Conservation (phyloP, 2,329 filamentous ascomycete genomes). For the Calonectria leucothoes region DNA sequence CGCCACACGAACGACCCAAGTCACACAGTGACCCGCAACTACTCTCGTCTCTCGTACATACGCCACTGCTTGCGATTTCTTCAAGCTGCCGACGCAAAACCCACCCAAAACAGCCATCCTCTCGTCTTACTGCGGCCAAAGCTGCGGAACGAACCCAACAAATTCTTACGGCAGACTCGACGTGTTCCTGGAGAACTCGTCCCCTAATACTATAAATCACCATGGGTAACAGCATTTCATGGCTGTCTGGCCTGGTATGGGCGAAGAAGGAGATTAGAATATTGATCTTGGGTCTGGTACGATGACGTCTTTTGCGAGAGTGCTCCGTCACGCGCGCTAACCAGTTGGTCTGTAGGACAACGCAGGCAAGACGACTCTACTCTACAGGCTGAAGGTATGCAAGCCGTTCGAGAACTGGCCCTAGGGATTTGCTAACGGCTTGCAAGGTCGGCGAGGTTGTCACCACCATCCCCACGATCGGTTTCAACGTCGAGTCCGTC, state of each 20-base stretch:
- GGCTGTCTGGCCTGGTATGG: conserved; percentile 81
- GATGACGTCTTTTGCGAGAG: conserved; percentile 32
- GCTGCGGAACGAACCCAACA: conserved; percentile 11
- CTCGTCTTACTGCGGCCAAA: conserved; percentile 1
- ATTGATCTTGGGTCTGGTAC: conserved; percentile 91
- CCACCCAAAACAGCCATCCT: conserved; percentile 10
- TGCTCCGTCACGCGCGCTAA: conserved; percentile 33
- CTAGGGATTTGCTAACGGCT: conserved; percentile 23
- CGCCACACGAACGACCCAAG: conserved; percentile 24
- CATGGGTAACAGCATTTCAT: conserved; percentile 75
- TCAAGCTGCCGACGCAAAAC: conserved; percentile 16
- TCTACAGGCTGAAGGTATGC: conserved; percentile 92
- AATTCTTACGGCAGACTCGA: neutral
- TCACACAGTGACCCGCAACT: neutral
- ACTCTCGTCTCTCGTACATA: neutral
- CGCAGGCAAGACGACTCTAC: conserved; percentile 95
- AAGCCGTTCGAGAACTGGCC: neutral
- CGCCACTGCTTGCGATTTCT: neutral
- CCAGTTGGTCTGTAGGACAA: conserved; percentile 76
- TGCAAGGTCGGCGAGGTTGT: conserved; percentile 95
- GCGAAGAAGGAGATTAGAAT: conserved; percentile 98
- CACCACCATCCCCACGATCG: conserved; percentile 98
- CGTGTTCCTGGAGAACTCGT: conserved; percentile 23
- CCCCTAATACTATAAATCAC: conserved; percentile 46
- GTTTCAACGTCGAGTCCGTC: conserved; percentile 99